Conservation (phyloP, 495 filamentous ascomycete genomes). For the Penicillium cinerascens region DNA sequence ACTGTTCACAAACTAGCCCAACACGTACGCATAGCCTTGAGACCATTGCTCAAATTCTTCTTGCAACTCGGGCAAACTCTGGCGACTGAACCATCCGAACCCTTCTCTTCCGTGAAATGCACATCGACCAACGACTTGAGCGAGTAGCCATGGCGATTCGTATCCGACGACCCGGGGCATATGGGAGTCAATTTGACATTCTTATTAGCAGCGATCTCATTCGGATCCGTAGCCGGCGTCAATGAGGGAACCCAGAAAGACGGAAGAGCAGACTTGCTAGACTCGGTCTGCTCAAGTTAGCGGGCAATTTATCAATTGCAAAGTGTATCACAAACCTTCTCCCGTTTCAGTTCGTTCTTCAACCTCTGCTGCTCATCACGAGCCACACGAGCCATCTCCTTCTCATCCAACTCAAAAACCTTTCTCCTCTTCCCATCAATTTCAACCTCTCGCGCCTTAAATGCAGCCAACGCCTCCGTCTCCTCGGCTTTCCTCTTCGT, state of each 20-base stretch:
- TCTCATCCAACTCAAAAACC: constrained; percentile 75
- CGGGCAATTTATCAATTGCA: too few species aligned
- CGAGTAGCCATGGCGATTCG: constrained; percentile 70
- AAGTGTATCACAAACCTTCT: constrained; percentile 64
- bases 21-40: constrained; percentile 67
- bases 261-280: constrained; percentile 68
- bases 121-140: constrained; percentile 78
- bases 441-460: constrained; percentile 63
- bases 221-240: constrained; percentile 59
- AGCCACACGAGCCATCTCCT: constrained; percentile 70
- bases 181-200: constrained; percentile 67
- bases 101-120: constrained; percentile 72
- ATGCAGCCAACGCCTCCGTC: constrained; percentile 24
- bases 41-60: constrained; percentile 76
- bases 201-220: constrained; percentile 51
- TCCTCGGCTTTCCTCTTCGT: constrained; percentile 33
- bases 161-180: constrained; percentile 73
- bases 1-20: not conserved
- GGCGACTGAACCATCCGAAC: constrained; percentile 46
- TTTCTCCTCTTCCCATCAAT: constrained; percentile 49
- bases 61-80: constrained; percentile 86
- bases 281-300: constrained; percentile 33
- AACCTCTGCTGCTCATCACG: constrained; percentile 66
- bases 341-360: constrained; percentile 62
- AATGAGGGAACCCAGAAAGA: constrained; percentile 94